A percentile compares a stretch with the other conserved stretches of the same genome.
phyloP scores from a whole-genome alignment of 192 early-diverging fungal species.

The Mortierella alpina region DNA sequence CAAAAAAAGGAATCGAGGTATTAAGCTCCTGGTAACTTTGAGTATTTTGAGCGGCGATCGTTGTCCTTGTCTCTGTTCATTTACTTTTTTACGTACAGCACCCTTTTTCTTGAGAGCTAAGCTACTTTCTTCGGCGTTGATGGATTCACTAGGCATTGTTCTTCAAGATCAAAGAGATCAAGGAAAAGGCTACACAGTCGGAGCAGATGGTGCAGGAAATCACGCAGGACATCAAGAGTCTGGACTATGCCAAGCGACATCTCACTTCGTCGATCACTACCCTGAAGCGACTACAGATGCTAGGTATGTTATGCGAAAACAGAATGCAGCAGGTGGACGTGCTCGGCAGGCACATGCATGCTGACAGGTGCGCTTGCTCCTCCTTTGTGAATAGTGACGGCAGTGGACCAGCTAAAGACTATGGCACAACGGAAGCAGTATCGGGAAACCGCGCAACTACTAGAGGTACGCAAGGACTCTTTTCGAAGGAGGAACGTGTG shows the following conservation, averaged over 20 bases:
- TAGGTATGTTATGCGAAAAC: slow-evolving; percentile 60
- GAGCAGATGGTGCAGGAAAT: slow-evolving; percentile 94
- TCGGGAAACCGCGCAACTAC: slow-evolving; percentile 78
- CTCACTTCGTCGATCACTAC: slow-evolving; percentile 83
- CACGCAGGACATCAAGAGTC: slow-evolving; percentile 93
- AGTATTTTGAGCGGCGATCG: background rate
- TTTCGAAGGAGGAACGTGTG: background rate
- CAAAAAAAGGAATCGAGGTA: slow-evolving; percentile 82
- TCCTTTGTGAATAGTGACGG: slow-evolving; percentile 61
- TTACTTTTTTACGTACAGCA: background rate
- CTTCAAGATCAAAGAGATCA: slow-evolving; percentile 84
- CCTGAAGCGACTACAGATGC: slow-evolving; percentile 88
- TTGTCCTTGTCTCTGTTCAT: background rate
- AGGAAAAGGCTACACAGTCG: slow-evolving; percentile 83
- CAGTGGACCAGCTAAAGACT: slow-evolving; percentile 76
- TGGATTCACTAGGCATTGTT: slow-evolving; percentile 71
- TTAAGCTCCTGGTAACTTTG: slow-evolving; percentile 9
- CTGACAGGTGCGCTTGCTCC: background rate
- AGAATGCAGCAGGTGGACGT: background rate
- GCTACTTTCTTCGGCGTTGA: no score
- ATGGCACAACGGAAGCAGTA: slow-evolving; percentile 79
- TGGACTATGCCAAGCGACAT: slow-evolving; percentile 96
- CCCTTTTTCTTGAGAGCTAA: no score
- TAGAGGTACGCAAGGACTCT: slow-evolving; percentile 66
- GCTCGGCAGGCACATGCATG: background rate